Evolutionary conservation across 177 flowering plant species (phyloP), one percentile per base, ranked within the genome.

Genomic region (Vitis hybrid): DNA sequence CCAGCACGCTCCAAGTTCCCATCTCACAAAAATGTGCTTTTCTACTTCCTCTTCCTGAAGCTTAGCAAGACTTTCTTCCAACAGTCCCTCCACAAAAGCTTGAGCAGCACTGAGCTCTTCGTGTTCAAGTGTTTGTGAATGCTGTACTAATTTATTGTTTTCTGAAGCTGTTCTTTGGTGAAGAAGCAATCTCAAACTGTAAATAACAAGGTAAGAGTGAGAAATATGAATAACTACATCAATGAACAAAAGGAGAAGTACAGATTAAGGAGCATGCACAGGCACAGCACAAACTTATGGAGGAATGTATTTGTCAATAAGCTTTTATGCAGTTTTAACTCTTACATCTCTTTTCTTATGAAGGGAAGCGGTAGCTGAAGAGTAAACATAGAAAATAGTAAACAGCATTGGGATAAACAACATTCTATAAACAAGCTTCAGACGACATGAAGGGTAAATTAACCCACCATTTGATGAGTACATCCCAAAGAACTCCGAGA

Each of bases 1-100:
- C 99, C 99, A 95, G 75, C 99, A 95, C 16, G 99, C 99, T 67
- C 99, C 99, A 68, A 95, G 95, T 85, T 95, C 99, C 99, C 99
- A 95, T 83, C 99, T 88, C 70, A 90, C 82, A 70, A 86, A 89
- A 56, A 78, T 66, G 14, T 86, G 84, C 8, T 21, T 65, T 18
- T 76, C 75, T 52, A 51, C 55, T 60, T 86, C 83, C 78, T 89
- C 94, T 70, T 85, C 81, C 72, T 85, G 86, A 79, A 95, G 93
- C 74, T 89, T 88, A 50, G 70, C 76, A 40, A 93, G 82, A 76
- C 97, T 90, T 59, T 90, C 88, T 78, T 89, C 90, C 73, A 93
- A 72, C 78, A 95, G 67, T 72, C 79, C 81, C 83, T 84, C 85
- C 55, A 93, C 92, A 82, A 88, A 88, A 67, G 70, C 81, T 58